Percentiles rank a stretch among this genome's conserved stretches.
phyloP scores from a whole-genome alignment of 2,329 filamentous ascomycete species.

The Talaromyces islandicus region DNA sequence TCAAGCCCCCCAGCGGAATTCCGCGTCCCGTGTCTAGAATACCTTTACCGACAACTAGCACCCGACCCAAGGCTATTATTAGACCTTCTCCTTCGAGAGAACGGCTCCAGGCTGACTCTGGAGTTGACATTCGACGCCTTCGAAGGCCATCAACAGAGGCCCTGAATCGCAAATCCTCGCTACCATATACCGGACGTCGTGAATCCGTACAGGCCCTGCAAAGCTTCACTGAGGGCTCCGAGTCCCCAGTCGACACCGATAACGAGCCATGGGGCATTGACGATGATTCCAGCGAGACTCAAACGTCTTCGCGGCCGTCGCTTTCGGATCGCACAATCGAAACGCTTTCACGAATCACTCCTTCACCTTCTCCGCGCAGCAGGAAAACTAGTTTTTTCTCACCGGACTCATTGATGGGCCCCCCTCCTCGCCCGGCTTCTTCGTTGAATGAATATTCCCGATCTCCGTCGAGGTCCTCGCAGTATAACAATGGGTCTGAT shows the following conservation, averaged over 20 bases:
- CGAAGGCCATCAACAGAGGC: constrained; percentile 34
- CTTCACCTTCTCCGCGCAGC: constrained; percentile 65
- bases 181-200: constrained; percentile 13
- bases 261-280: constrained; percentile 7
- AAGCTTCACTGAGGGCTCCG: constrained; percentile 15
- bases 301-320: constrained; percentile 26
- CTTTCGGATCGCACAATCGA: constrained; percentile 80
- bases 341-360: constrained; percentile 70
- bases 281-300: neutral
- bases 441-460: constrained; percentile 45
- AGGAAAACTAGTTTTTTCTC: constrained; percentile 70
- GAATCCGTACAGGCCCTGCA: constrained; percentile 16
- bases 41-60: constrained; percentile 42
- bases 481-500: constrained; percentile 46
- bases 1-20: constrained; percentile 32
- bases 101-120: constrained; percentile 36
- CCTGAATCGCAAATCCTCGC: constrained; percentile 15
- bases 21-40: constrained; percentile 49
- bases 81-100: constrained; percentile 45
- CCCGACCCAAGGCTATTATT: constrained; percentile 36
- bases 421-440: constrained; percentile 59
- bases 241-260: constrained; percentile 10
- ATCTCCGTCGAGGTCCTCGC: constrained; percentile 37
- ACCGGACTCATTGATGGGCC: constrained; percentile 53
- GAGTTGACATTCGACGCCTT: constrained; percentile 30